A percentile compares a stretch with the other conserved stretches of the same genome.
Conservation (phyloP, 1,284 basidiomycete genomes). For the Tranzscheliella williamsii region DNA sequence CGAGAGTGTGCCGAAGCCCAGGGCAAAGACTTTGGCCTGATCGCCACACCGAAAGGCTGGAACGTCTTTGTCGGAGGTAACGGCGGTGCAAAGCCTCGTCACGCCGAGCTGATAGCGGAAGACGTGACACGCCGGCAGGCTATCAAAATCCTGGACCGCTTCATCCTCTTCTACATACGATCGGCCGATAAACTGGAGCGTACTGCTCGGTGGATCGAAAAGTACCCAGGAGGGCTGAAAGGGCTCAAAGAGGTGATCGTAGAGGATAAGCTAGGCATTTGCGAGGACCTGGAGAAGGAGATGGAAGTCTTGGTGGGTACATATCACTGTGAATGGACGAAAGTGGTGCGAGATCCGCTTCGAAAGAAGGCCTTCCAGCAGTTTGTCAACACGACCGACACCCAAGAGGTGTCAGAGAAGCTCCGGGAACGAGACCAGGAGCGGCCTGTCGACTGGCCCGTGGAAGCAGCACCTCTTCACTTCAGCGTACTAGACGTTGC, state of each 20-base stretch:
- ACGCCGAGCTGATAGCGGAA: slow-evolving; percentile 66
- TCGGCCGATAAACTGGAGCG: slow-evolving; percentile 68
- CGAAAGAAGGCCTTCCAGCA: slow-evolving; percentile 70
- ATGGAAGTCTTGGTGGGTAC: slow-evolving; percentile 72
- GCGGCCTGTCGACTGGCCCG: slow-evolving; percentile 74
- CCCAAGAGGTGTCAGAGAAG: slow-evolving; percentile 66
- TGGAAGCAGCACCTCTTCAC: slow-evolving; percentile 66
- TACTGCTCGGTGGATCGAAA: slow-evolving; percentile 77
- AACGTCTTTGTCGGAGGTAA: slow-evolving; percentile 75
- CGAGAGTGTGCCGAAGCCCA: slow-evolving; percentile 68
- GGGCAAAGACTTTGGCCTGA: slow-evolving; percentile 75
- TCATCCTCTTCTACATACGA: slow-evolving; percentile 72
- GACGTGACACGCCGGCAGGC: slow-evolving; percentile 60
- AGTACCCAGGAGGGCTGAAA: slow-evolving; percentile 72
- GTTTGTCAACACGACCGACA: slow-evolving; percentile 72
- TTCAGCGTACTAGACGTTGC: slow-evolving; percentile 63
- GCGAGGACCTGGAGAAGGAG: slow-evolving; percentile 71
- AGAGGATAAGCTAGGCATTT: slow-evolving; percentile 77
- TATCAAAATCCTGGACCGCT: slow-evolving; percentile 71
- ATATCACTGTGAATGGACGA: slow-evolving; percentile 75
- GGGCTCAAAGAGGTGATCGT: slow-evolving; percentile 71
- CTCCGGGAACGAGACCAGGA: slow-evolving; percentile 71
- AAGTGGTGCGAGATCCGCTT: slow-evolving; percentile 68
- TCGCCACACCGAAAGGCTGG: slow-evolving; percentile 71
- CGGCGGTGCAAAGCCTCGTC: slow-evolving; percentile 72